A percentile compares a stretch with the other conserved stretches of the same genome.
Evolutionary conservation across 495 filamentous ascomycete species (phyloP).

Genomic region (Hypoxylon subgilvum): DNA sequence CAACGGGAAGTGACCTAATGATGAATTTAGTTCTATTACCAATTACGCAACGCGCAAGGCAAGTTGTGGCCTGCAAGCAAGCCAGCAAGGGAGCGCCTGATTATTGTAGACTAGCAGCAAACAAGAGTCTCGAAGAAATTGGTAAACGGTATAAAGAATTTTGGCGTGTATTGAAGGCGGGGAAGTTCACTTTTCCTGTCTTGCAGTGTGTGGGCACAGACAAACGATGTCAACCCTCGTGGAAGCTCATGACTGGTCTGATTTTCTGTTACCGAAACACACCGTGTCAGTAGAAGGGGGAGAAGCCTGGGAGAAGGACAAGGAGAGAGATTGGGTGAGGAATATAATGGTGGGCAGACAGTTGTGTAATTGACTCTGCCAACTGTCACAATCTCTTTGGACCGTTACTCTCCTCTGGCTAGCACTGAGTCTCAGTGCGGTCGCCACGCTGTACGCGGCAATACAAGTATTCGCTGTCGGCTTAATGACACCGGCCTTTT

Average conservation of each 20-base stretch:
- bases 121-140: background rate
- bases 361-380: constrained; percentile 33
- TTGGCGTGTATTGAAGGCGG: constrained; percentile 11
- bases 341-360: constrained; percentile 13
- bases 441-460: constrained; percentile 36
- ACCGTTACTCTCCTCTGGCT: constrained; percentile 2
- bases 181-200: constrained; percentile 22
- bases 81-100: background rate
- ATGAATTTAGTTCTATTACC: constrained; percentile 22
- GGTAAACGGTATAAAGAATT: constrained; percentile 1
- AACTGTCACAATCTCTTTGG: constrained; percentile 35
- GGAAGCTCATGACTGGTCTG: constrained; percentile 29
- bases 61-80: background rate
- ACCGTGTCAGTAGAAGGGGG: constrained; percentile 13
- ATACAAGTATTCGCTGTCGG: constrained; percentile 14
- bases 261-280: constrained; percentile 26
- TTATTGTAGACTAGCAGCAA: background rate
- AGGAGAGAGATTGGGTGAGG: constrained; percentile 1
- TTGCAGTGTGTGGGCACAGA: constrained; percentile 23
- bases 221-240: constrained; percentile 27
- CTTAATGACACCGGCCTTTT: background rate
- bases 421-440: constrained; percentile 15
- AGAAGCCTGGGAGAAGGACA: background rate
- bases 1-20: constrained; percentile 22
- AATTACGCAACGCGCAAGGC: background rate